Evolutionary conservation across 176 grass and related monocot genomes (phyloP), one percentile per base, ranked within the genome.

Genomic region (Zea luxurians): DNA sequence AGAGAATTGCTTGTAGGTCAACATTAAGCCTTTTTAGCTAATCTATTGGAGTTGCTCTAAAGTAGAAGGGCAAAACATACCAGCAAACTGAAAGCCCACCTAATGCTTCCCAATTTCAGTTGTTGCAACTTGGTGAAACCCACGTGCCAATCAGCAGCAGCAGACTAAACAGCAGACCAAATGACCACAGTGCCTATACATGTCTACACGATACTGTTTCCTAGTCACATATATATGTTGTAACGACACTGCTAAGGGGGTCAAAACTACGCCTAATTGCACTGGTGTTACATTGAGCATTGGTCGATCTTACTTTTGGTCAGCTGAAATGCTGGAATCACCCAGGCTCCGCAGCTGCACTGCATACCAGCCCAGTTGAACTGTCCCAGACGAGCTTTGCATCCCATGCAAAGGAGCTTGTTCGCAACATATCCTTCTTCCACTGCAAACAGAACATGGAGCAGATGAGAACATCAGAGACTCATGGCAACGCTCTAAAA

Each of bases 301-400:
- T 92, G 70, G 18, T 94, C 89, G 10, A 97, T 62, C 84, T 76
- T 83, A 83, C 95, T 94, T 68, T 94, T 94, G 49, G 89, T 84
- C 60, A 94, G 61, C 83, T 97, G 91, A 77, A 97, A 97, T 41
- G 91, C 95, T 55, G 91, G 91, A 81, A 88, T 92, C 64, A 97
- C 89, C 95, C 87, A 97, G 37, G 91, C 72, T 20, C 91, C 91
- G 8, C 91, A 94, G 77, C 85, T 81, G 85, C 95, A 97, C 59
- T 94, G 91, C 91, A 92, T 90, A 37, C 91, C 95, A 57, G 89
- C 89, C 91, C 87, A 92, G 73, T 92, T 86, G 88, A 98, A 98
- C 54, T 88, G 88, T 46, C 95, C 91, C 66, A 98, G 82, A 36
- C 92, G 85, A n/a, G 85, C 85, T 68, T 94, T 92, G 83, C 95